Percentiles rank a stretch among this genome's conserved stretches.
phyloP scores from a whole-genome alignment of 2,329 filamentous ascomycete species.

The Hypoxylon sp. region DNA sequence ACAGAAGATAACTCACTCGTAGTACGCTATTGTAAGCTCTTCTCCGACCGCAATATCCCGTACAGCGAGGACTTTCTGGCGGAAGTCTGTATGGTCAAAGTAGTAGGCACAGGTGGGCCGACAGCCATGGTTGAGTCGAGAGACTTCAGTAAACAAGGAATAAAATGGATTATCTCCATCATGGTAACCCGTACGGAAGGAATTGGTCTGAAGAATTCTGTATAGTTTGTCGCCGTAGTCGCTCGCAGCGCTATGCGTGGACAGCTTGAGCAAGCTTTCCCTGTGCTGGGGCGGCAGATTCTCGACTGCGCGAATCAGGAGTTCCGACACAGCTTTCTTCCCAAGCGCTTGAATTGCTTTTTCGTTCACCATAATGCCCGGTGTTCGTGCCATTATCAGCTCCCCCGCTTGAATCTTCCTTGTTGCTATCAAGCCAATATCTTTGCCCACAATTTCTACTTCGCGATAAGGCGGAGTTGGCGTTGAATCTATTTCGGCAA shows the following conservation, averaged over 20 bases:
- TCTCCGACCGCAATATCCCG: conserved; percentile 58
- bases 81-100: conserved; percentile 56
- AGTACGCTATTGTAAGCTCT: conserved; percentile 60
- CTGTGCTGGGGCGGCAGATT: conserved; percentile 47
- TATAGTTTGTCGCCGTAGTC: conserved; percentile 47
- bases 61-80: conserved; percentile 57
- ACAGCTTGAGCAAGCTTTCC: conserved; percentile 50
- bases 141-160: conserved; percentile 55
- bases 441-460: conserved; percentile 52
- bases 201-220: conserved; percentile 55
- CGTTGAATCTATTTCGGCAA: not conserved
- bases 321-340: conserved; percentile 40
- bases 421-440: conserved; percentile 53
- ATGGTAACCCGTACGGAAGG: conserved; percentile 50
- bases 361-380: conserved; percentile 55
- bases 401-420: conserved; percentile 50
- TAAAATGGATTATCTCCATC: conserved; percentile 51
- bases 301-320: conserved; percentile 50
- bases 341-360: conserved; percentile 46
- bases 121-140: conserved; percentile 61
- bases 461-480: conserved; percentile 42
- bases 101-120: conserved; percentile 59
- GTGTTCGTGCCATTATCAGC: conserved; percentile 52
- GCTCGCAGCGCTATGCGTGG: conserved; percentile 44
- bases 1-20: conserved; percentile 49